A percentile compares a stretch with the other conserved stretches of the same genome.
phyloP scores from a whole-genome alignment of 352 stramenopile species.

The Blastocystis sp. region DNA sequence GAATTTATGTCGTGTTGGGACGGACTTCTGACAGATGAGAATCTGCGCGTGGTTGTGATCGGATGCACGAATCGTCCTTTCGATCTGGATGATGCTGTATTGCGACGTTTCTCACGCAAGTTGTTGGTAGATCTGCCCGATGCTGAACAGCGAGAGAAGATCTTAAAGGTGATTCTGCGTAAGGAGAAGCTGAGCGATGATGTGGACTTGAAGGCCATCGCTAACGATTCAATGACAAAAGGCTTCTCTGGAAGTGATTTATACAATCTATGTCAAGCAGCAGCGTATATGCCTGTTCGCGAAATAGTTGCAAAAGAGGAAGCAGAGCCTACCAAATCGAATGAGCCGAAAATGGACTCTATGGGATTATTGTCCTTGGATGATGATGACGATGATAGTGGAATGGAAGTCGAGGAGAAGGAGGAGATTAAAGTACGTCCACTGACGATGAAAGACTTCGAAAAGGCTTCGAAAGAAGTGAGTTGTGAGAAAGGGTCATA shows the following conservation, averaged over 20 bases:
- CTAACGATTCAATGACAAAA: constrained; percentile 74
- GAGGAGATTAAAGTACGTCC: constrained; percentile 69
- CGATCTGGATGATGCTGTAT: constrained; percentile 83
- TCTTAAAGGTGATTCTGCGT: constrained; percentile 78
- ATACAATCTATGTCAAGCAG: constrained; percentile 77
- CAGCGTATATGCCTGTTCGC: constrained; percentile 69
- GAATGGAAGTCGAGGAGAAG: constrained; percentile 68
- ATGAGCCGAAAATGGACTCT: constrained; percentile 74
- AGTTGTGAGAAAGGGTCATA: constrained; percentile 21
- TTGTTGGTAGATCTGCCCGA: constrained; percentile 85
- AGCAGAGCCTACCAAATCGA: constrained; percentile 78
- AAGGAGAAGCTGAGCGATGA: constrained; percentile 78
- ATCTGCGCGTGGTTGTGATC: constrained; percentile 82
- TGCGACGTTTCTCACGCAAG: constrained; percentile 80
- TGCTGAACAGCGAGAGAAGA: constrained; percentile 75
- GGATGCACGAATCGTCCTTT: constrained; percentile 84
- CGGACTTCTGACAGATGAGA: constrained; percentile 73
- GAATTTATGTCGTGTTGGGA: constrained; percentile 79
- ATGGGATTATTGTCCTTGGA: constrained; percentile 54
- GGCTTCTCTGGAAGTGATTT: constrained; percentile 84
- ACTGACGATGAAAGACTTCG: constrained; percentile 71
- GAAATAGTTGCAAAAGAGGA: constrained; percentile 82
- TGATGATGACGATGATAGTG: constrained; percentile 16
- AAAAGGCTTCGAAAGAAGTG: constrained; percentile 70
- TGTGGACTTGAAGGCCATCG: constrained; percentile 79